Evolutionary conservation across 73 alveolate genomes (phyloP), one percentile per base, ranked within the genome.

Genomic region (Paramecium primaurelia): DNA sequence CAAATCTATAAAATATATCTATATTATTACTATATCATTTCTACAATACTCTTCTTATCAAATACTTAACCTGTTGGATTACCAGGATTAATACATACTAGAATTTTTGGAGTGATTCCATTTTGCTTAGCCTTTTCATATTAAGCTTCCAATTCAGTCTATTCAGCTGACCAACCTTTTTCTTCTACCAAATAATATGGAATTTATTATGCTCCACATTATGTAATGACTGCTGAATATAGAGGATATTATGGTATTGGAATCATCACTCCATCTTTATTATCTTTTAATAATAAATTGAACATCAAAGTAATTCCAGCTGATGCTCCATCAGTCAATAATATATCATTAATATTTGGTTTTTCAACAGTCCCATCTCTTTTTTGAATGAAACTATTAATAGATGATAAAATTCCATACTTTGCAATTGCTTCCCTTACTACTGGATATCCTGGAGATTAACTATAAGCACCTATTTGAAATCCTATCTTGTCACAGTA

Each of bases 171-270:
- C 99, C 99, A 98, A 40, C 87, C 93, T 40, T 96, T 77, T 11
- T 77, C 95, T 86, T 98, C 99, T 38, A 98, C 99, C 26, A 98
- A 91, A 92, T 96, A 96, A 93, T 98, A 98, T 22, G 96, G 96
- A 11, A 98, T 95, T 44, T 94, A 92, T 18, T 95, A 64, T 5
- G 99, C 99, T 44, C 98, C 99, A 59, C 93, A 68, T 44, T 94
- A 93, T 32, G 98, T 92, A 20, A 97, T 93, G 45, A 95, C 71
- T 1, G 99, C 99, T 12, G 99, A 93, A 93, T 98, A 98, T 26
- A 98, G 97, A 0, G 99, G 99, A 83, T 97, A 98, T 92, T 98
- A 95, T 0, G 99, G 99, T 73, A 96, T 95, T 1, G 99, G 99
- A 59, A 96, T 94, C 96, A 96, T 91, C 58, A 96, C 95, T 20